A percentile compares a stretch with the other conserved stretches of the same genome.
Evolutionary conservation across 768 basidiomycete species (phyloP).

Genomic region (Mycena rosella): DNA sequence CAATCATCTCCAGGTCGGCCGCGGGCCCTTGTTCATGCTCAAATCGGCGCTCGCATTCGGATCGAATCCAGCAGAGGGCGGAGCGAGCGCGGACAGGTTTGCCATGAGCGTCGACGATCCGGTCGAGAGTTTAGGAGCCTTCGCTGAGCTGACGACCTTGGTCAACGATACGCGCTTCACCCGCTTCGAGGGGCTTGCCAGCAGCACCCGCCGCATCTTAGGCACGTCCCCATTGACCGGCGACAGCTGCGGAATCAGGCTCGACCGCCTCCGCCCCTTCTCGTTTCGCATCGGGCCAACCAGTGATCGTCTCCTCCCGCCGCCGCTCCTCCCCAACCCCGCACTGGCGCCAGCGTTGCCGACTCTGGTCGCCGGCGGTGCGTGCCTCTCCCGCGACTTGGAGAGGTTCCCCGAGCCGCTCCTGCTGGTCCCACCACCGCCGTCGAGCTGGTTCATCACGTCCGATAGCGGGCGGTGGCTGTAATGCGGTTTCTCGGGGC

Average conservation of each 20-base stretch:
- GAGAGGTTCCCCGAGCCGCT: slow-evolving; percentile 42
- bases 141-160: slow-evolving; percentile 44
- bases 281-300: slow-evolving; percentile 83
- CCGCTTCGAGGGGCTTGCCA: slow-evolving; percentile 71
- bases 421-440: slow-evolving; percentile 34
- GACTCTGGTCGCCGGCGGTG: slow-evolving; percentile 35
- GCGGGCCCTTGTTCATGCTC: slow-evolving; percentile 59
- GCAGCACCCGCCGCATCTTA: slow-evolving; percentile 57
- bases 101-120: slow-evolving; percentile 44
- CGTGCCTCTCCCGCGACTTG: slow-evolving; percentile 62
- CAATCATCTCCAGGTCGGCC: slow-evolving; percentile 71
- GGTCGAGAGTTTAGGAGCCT: slow-evolving; percentile 25
- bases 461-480: slow-evolving; percentile 67
- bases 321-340: slow-evolving; percentile 45
- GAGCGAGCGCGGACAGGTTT: slow-evolving; percentile 48
- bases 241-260: slow-evolving; percentile 80
- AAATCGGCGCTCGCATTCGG: slow-evolving; percentile 63
- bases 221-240: slow-evolving; percentile 55
- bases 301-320: slow-evolving; percentile 75
- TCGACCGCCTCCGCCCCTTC: slow-evolving; percentile 80
- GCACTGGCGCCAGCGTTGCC: slow-evolving; percentile 31
- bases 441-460: slow-evolving; percentile 67
- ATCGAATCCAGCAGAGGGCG: slow-evolving; percentile 43
- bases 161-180: slow-evolving; percentile 69
- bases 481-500: slow-evolving; percentile 47